These are phyloP conservation scores for Epichloe glyceriae DNA, from an alignment of 2,329 filamentous ascomycete species.

Conservation along the genomic window DNA sequence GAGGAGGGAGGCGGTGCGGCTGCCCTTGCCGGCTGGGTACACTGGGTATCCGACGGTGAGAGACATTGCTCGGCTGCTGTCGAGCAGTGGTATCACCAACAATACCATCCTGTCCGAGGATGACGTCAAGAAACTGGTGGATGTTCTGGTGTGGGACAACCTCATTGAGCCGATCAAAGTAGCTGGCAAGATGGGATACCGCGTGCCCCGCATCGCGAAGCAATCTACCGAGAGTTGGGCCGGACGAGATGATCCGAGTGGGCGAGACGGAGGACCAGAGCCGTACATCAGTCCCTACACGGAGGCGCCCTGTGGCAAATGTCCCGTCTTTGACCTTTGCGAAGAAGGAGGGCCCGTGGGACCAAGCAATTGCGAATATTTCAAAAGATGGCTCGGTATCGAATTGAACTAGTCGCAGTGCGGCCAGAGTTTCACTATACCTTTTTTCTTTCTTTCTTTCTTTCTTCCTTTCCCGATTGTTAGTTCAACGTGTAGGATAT, in stretches of 20 bases:
- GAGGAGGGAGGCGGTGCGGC: conserved; percentile 25
- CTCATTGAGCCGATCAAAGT: conserved; percentile 56
- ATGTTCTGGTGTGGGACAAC: conserved; percentile 81
- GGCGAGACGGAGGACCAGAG: conserved; percentile 26
- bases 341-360: conserved; percentile 83
- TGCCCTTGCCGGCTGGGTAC: conserved; percentile 53
- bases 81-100: conserved; percentile 54
- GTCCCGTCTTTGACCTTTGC: conserved; percentile 87
- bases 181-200: conserved; percentile 37
- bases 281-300: conserved; percentile 59
- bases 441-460: too few relatives aligned
- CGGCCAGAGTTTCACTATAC: too few relatives aligned
- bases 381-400: conserved; percentile 62
- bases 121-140: conserved; percentile 74
- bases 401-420: neutral
- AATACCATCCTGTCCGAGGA: conserved; percentile 57
- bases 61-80: conserved; percentile 64
- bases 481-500: neutral
- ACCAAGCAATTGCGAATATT: conserved; percentile 84
- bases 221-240: conserved; percentile 30
- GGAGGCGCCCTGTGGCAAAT: conserved; percentile 80
- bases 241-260: conserved; percentile 23
- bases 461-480: too few relatives aligned
- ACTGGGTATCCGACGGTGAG: conserved; percentile 67
- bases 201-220: conserved; percentile 36